A percentile compares a stretch with the other conserved stretches of the same genome.
Conservation (phyloP, 345 rosid species). For the Kandelia obovata region DNA sequence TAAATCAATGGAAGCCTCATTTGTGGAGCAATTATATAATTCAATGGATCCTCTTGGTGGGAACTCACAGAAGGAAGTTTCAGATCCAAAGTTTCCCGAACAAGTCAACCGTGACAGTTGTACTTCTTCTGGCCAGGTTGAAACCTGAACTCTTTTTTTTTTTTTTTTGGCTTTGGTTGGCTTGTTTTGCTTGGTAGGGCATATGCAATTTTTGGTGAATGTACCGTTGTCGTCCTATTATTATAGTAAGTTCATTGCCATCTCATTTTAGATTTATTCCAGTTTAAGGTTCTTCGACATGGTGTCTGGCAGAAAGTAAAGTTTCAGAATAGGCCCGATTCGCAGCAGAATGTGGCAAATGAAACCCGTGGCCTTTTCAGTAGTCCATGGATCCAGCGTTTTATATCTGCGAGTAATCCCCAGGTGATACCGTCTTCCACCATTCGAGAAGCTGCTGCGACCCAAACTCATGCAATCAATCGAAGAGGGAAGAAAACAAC, state of each 20-base stretch:
- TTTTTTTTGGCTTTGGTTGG: neutral
- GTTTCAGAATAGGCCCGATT: slow-evolving; percentile 42
- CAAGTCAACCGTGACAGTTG: slow-evolving; percentile 14
- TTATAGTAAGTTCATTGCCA: neutral
- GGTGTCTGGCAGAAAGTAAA: slow-evolving; percentile 55
- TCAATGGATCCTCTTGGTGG: slow-evolving; percentile 43
- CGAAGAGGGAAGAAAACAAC: slow-evolving; percentile 33
- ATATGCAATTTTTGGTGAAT: too few species aligned
- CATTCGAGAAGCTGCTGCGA: slow-evolving; percentile 21
- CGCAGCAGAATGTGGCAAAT: slow-evolving; percentile 23
- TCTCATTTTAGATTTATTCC: slow-evolving; percentile 15
- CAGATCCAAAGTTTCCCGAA: slow-evolving; percentile 26
- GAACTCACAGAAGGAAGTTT: slow-evolving; percentile 29
- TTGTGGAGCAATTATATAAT: slow-evolving; percentile 61
- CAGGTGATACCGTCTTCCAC: slow-evolving; percentile 9
- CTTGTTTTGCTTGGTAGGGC: neutral
- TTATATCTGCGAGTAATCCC: slow-evolving; percentile 33
- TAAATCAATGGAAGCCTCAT: slow-evolving; percentile 89
- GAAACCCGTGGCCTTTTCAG: slow-evolving; percentile 31
- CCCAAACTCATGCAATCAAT: slow-evolving; percentile 21
- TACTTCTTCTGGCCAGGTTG: slow-evolving; percentile 63
- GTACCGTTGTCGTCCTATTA: too few species aligned
- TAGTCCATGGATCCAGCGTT: slow-evolving; percentile 72
- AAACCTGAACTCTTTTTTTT: slow-evolving; percentile 1
- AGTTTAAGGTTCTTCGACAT: slow-evolving; percentile 71